Evolutionary conservation across 345 rosid genomes (phyloP), one percentile per base, ranked within the genome.

Genomic region (Mangifera indica): DNA sequence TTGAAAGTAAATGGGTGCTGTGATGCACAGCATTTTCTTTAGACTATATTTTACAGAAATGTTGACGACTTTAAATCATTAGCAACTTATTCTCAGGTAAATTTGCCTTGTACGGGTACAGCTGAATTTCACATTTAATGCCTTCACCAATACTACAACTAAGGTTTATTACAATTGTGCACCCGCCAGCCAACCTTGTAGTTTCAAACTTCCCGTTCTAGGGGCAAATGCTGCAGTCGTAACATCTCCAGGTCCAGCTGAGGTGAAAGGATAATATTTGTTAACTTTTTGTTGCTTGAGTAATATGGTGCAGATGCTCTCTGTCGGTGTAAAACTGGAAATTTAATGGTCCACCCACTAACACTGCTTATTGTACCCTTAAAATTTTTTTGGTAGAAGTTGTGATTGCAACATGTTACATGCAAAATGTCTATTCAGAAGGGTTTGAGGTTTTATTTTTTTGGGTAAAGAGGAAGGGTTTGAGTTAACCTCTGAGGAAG

Each of bases 161-260:
- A 73, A 69, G 55, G 87, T 91, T 0, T 76, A 82, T 66, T 82
- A 79, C 79, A 85, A 66, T 60, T 88, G 91, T 67, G 63, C 81
- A 32, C 32, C 82, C 32, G 60, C 64, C 26, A 63, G 69, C 26
- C 71, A 10, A 60, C 46, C 65, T n/a, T 88, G 93, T 67, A 71
- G 25, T 46, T 74, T 85, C 21, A 66, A 71, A 32, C 66, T 88
- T 60, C 52, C 69, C 63, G 70, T 81, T 68, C 78, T 80, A 2
- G 52, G 71, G 11, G 32, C 71, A 67, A 74, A 62, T 67, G 70
- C 62, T 26, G 91, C 79, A 76, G 84, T 88, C 71, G 72, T 88
- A 32, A 78, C 83, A 22, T 74, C 89, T 70, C 81, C 89, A 11
- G 74, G 77, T 58, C 74, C 54, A 32, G 9, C 61, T 29, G 82